Percentiles rank a stretch among this genome's conserved stretches.
These are phyloP conservation scores for Ophiostoma pallidulum DNA, from an alignment of 2,329 filamentous ascomycete genomes.

Conservation along the genomic window DNA sequence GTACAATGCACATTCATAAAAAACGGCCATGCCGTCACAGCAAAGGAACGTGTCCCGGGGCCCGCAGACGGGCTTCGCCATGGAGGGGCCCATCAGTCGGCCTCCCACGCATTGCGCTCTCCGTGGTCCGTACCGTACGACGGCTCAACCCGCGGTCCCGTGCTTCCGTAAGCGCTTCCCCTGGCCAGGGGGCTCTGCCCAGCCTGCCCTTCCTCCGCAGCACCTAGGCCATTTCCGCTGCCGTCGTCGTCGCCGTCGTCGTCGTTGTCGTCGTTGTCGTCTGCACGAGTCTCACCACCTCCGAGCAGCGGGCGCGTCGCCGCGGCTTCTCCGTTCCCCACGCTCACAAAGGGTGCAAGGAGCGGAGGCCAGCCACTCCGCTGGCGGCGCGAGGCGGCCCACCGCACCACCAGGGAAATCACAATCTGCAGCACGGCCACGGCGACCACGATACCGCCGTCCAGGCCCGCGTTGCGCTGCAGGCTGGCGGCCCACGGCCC, in stretches of 20 bases:
- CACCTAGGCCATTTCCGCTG: too few relatives aligned
- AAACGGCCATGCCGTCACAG: too few relatives aligned
- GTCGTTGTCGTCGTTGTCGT: neutral
- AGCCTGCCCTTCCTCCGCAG: neutral
- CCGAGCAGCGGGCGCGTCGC: neutral
- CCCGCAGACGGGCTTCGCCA: too few relatives aligned
- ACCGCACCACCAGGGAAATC: neutral
- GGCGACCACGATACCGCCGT: slow-evolving; percentile 43
- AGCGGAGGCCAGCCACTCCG: neutral
- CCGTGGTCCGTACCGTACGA: neutral
- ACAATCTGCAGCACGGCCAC: slow-evolving; percentile 48
- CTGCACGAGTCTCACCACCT: neutral
- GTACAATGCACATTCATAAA: too few relatives aligned
- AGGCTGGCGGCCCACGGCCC: slow-evolving; percentile 47
- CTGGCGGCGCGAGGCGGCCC: neutral
- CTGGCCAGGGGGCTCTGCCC: neutral
- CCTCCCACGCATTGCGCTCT: neutral
- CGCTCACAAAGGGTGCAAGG: neutral
- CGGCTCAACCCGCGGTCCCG: neutral
- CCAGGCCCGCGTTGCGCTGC: slow-evolving; percentile 41
- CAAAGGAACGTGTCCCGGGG: too few relatives aligned
- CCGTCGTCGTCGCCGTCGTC: neutral
- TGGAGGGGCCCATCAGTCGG: neutral
- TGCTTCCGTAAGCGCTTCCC: neutral
- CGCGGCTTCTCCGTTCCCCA: neutral